Evolutionary conservation across 768 basidiomycete genomes (phyloP).

Genomic region (Boletus bicolor): DNA sequence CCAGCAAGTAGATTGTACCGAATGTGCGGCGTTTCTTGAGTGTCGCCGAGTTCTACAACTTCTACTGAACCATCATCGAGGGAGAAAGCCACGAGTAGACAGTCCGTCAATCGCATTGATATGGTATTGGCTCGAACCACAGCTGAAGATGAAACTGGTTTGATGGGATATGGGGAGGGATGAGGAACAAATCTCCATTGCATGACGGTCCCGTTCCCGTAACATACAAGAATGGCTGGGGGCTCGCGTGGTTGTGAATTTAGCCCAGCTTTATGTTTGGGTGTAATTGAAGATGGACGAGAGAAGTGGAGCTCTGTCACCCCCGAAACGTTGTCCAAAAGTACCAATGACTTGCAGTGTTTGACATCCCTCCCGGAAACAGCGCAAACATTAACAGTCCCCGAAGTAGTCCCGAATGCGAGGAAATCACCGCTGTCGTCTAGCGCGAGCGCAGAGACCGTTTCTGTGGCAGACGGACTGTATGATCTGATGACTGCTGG

Average conservation of each 20-base stretch:
- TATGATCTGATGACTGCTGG: conserved; percentile 47
- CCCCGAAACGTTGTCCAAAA: conserved; percentile 43
- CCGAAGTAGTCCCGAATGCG: conserved; percentile 70
- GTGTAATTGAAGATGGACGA: conserved; percentile 2
- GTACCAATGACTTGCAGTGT: conserved; percentile 40
- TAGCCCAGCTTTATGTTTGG: conserved; percentile 19
- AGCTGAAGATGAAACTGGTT: conserved; percentile 40
- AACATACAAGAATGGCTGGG: conserved; percentile 43
- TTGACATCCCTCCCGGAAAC: conserved; percentile 40
- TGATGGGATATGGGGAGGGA: conserved; percentile 34
- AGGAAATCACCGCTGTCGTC: conserved; percentile 58
- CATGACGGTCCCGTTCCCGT: conserved; percentile 57
- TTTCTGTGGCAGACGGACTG: conserved; percentile 41
- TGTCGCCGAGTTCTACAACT: conserved; percentile 49
- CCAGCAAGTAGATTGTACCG: conserved; percentile 58
- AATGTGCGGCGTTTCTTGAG: conserved; percentile 39
- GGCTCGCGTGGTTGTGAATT: conserved; percentile 8
- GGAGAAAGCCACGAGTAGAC: conserved; percentile 54
- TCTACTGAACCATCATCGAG: conserved; percentile 68
- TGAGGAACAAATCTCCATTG: conserved; percentile 43
- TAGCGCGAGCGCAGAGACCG: conserved; percentile 60
- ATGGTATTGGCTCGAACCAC: conserved; percentile 50
- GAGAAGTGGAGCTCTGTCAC: conserved; percentile 55
- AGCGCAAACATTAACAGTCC: conserved; percentile 63
- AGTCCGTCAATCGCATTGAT: conserved; percentile 45